Evolutionary conservation across 768 basidiomycete genomes (phyloP), one percentile per base, ranked within the genome.

Genomic region (Suillus discolor): DNA sequence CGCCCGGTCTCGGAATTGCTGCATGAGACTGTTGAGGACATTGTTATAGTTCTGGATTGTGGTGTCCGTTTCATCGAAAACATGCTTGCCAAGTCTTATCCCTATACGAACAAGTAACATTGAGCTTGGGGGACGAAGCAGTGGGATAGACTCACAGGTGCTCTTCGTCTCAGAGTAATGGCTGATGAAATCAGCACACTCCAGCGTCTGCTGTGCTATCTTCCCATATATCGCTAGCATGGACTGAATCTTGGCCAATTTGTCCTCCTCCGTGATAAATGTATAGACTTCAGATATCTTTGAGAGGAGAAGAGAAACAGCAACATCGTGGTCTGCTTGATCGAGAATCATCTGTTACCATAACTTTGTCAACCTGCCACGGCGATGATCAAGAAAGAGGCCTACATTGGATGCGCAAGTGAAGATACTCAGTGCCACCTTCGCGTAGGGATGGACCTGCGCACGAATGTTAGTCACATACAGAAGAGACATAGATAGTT

Each of bases 151-250:
- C 70, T 20, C 55, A 75, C 74, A 57, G 41, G 71, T 68, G n/a
- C 61, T 71, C 55, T 71, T 72, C 12, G 63, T 72, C 55, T 64
- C 68, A 25, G 73, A 69, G 62, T 76, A 75, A 42, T 70, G 71
- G 11, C 57, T 61, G 41, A 75, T 74, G 38, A 76, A 76, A 63
- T 74, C 71, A 0, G 69, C 71, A 39, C 73, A 74, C 45, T 75
- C 75, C 18, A 66, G 63, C 0, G 69, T 72, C 60, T 73, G 70
- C n/a, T 67, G 62, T 1, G 66, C 49, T 11, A 66, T 39, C 6
- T 54, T 28, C 16, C 28, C 28, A 11, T 54, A 51, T 28, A 41
- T 41, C 11, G 12, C 62, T 39, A 61, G 45, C 57, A 39, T 49
- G 5, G 60, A 16, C 6, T 12, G 4, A 18, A 66, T 31, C 20